These are phyloP conservation scores for Alternaria triticimaculans DNA, from an alignment of 2,329 filamentous ascomycete genomes.

Conservation along the genomic window DNA sequence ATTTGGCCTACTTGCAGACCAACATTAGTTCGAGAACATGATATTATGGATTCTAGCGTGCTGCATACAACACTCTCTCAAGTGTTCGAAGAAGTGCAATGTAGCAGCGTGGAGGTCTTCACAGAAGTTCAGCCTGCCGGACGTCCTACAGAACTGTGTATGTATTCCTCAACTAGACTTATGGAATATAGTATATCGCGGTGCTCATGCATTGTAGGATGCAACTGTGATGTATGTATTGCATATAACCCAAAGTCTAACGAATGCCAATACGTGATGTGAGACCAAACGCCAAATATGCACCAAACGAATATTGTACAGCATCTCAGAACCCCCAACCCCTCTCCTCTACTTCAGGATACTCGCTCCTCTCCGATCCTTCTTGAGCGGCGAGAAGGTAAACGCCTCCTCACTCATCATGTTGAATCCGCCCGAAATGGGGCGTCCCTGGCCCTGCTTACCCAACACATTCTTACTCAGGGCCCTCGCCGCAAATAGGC, in stretches of 20 bases:
- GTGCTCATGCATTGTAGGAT: background rate
- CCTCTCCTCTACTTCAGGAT: constrained; percentile 28
- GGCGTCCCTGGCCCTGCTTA: constrained; percentile 31
- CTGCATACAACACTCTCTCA: background rate
- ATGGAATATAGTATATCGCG: rapidly evolving
- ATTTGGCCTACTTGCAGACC: background rate
- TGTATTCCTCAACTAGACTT: background rate
- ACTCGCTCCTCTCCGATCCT: constrained; percentile 43
- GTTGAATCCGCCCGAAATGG: constrained; percentile 44
- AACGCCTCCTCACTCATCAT: constrained; percentile 50
- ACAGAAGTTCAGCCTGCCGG: background rate
- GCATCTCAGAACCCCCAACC: background rate
- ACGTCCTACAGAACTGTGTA: rapidly evolving
- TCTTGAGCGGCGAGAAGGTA: constrained; percentile 50
- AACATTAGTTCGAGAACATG: background rate
- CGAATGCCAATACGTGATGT: background rate
- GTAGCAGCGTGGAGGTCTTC: background rate
- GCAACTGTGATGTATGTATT: background rate
- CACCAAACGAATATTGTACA: background rate
- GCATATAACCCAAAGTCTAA: background rate
- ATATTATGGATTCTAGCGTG: background rate
- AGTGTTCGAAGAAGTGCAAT: background rate
- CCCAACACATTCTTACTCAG: constrained; percentile 43
- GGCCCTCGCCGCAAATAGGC: constrained; percentile 48
- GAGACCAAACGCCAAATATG: background rate